Evolutionary conservation across 768 basidiomycete species (phyloP), one percentile per base, ranked within the genome.

Genomic region (Xanthoconium purpureum): DNA sequence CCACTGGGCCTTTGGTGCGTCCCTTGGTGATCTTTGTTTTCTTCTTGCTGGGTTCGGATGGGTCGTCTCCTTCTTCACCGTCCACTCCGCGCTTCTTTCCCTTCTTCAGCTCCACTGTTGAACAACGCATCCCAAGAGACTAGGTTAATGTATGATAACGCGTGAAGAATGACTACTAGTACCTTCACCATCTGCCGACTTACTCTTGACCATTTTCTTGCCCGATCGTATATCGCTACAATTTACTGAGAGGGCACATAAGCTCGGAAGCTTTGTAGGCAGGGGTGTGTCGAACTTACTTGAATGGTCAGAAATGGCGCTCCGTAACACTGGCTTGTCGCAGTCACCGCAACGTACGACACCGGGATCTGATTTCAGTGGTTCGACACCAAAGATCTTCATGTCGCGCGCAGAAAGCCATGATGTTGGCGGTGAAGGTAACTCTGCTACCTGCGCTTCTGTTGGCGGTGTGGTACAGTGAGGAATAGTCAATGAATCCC

Each of bases 351-450:
- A 98, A 52, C 80, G 84, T 54, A 89, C 83, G 37, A 84, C 70
- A 32, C 80, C 80, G 12, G 89, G 71, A 54, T 89, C 87, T 3
- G 85, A 84, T 44, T 79, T 79, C 15, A 95, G 78, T 7, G 93
- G 91, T 54, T 85, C 78, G 3, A 85, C 78, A 33, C 92, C 92
- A 71, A 89, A 96, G 58, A 89, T 79, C 76, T 87, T 88, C 93
- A 93, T 94, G 65, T 94, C 91, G 46, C 81, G 80, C 9, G 89
- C 91, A 29, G 88, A 83, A 14, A 95, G 84, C 86, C 91, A 92
- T 75, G 85, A 80, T 24, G 91, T 88, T 0, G 93, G 92, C 0
- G 92, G 91, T 0, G 88, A 84, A 0, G 82, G 80, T 3, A 84
- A 72, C 1, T 77, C 75, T 4, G 77, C 66, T 6, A 75, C 61